Evolutionary conservation across 2,329 filamentous ascomycete genomes (phyloP).

Genomic region (Parascedosporium putredinis): DNA sequence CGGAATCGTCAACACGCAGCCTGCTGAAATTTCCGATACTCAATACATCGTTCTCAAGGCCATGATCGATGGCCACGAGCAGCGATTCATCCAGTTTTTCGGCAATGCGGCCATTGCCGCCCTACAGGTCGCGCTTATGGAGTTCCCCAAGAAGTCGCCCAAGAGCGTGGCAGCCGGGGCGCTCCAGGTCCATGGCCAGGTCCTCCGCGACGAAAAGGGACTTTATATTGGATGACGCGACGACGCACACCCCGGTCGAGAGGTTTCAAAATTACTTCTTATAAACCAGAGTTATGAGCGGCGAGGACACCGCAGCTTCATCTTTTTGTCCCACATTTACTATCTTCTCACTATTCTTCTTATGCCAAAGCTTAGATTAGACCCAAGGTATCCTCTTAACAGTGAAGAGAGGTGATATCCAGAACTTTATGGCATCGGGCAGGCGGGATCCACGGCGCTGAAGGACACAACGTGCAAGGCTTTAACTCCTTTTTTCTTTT

Average conservation of each 20-base stretch:
- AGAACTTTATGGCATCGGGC: not conserved
- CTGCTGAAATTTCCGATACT: constrained; percentile 57
- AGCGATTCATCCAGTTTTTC: constrained; percentile 71
- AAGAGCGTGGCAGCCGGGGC: constrained; percentile 39
- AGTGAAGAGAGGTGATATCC: not conserved
- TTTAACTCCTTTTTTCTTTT: not conserved
- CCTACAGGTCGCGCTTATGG: constrained; percentile 59
- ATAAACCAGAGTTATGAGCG: no score
- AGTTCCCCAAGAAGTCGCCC: constrained; percentile 52
- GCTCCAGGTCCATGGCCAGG: constrained; percentile 41
- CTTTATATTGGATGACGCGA: constrained; percentile 25
- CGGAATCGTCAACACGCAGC: constrained; percentile 64
- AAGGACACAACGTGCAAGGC: not conserved
- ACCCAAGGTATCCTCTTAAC: no score
- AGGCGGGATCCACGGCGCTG: not conserved
- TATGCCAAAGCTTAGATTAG: constrained; percentile 1
- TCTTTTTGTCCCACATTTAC: not conserved
- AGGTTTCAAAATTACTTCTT: no score
- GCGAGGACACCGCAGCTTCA: not conserved
- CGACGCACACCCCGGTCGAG: no score
- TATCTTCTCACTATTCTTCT: not conserved
- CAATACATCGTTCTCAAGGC: constrained; percentile 61
- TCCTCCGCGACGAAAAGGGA: constrained; percentile 40
- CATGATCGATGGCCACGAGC: constrained; percentile 63
- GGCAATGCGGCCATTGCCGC: constrained; percentile 66